Percentiles rank a stretch among this genome's conserved stretches.
Evolutionary conservation across 495 filamentous ascomycete species (phyloP).

Genomic region (Penicillium turbatum): DNA sequence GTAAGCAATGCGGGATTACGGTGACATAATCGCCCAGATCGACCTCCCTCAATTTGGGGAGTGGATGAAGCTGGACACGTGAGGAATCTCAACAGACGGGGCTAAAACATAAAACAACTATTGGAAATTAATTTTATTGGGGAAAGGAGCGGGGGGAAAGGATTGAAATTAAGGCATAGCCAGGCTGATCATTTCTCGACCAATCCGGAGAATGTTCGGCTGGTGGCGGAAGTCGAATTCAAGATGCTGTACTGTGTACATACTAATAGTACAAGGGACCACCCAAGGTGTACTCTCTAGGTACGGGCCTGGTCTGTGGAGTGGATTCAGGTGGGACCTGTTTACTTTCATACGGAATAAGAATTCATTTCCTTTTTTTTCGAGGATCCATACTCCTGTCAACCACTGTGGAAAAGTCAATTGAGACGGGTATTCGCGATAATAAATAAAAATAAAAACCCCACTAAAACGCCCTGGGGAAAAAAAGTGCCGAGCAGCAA

Average conservation of each 20-base stretch:
- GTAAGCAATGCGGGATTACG: background rate
- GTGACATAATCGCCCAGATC: background rate
- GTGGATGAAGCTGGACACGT: background rate
- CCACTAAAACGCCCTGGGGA: background rate
- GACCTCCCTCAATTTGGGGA: too few species aligned
- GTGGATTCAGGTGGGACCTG: background rate
- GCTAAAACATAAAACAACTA: background rate
- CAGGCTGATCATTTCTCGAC: background rate
- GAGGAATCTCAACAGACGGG: background rate
- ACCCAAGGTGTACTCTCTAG: too few species aligned
- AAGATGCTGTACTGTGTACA: background rate
- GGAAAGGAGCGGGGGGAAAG: too few species aligned
- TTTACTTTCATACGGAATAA: background rate
- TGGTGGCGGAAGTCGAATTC: background rate
- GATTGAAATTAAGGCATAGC: background rate
- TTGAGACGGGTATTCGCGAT: slow-evolving; percentile 10
- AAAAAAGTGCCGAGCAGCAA: background rate
- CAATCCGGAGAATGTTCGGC: slow-evolving; percentile 6
- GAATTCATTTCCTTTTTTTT: background rate
- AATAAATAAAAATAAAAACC: slow-evolving; percentile 4
- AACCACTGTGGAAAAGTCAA: background rate
- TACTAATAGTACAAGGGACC: background rate
- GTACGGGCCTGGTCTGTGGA: too few species aligned
- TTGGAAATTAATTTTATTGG: background rate
- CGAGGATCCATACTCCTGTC: background rate